These are phyloP conservation scores for Sapria himalayana DNA, from an alignment of 345 rosid species.

Conservation along the genomic window DNA sequence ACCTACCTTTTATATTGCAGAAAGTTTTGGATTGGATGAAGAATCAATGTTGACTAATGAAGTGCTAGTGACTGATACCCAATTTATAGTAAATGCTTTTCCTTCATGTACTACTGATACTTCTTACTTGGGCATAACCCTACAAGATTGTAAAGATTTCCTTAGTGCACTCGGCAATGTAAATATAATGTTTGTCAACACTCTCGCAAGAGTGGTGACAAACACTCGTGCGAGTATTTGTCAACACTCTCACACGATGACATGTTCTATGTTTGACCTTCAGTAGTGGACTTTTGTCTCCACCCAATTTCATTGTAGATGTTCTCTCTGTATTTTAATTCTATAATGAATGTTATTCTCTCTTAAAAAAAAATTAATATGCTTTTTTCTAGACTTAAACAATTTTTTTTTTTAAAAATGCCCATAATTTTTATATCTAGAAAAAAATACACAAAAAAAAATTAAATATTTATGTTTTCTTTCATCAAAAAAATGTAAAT, in stretches of 20 bases:
- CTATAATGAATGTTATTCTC: background rate
- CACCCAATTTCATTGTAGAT: background rate
- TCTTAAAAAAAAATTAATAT: too few species aligned
- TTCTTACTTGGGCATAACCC: background rate
- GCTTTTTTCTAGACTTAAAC: too few species aligned
- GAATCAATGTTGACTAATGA: background rate
- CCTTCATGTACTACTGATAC: background rate
- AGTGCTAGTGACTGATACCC: background rate
- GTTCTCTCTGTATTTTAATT: background rate
- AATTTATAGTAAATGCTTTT: background rate
- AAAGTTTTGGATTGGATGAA: background rate
- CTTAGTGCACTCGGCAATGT: background rate
- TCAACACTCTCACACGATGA: too few species aligned
- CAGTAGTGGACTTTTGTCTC: background rate
- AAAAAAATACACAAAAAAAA: too few species aligned
- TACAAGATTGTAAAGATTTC: background rate
- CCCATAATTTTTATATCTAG: too few species aligned
- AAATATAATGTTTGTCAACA: background rate
- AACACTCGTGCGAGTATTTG: background rate
- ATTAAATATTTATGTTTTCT: too few species aligned
- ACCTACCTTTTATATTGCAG: background rate
- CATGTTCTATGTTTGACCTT: background rate
- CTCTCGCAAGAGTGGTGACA: background rate
- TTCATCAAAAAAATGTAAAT: too few species aligned
- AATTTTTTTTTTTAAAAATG: too few species aligned